Conservation (phyloP, 176 grass and related monocot genomes). For the Aegilops tauschii region DNA sequence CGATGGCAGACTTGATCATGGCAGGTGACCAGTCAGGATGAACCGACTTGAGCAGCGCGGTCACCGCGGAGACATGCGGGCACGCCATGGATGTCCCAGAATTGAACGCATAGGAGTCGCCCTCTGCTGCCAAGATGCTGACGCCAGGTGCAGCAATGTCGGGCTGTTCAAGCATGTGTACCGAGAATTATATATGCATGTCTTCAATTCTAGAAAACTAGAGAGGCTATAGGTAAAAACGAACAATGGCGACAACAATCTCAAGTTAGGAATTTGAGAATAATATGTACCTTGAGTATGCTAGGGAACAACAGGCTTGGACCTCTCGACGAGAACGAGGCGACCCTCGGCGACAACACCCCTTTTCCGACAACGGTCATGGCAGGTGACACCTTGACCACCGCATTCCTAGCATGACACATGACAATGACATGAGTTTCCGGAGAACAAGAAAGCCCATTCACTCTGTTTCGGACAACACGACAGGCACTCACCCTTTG, state of each 20-base stretch:
- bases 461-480: not conserved
- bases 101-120: not conserved
- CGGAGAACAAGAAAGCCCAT: not conserved
- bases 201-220: not conserved
- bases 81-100: not conserved
- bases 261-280: not conserved
- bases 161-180: not conserved
- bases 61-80: not conserved
- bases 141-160: constrained; percentile 32
- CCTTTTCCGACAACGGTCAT: not conserved
- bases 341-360: not conserved
- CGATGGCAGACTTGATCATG: no score
- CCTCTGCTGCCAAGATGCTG: not conserved
- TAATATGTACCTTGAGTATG: not conserved
- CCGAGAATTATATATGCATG: not conserved
- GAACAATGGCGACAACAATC: not conserved
- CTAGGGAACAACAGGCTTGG: not conserved
- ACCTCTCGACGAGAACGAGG: not conserved
- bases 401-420: not conserved
- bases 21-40: no score
- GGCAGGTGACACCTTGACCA: not conserved
- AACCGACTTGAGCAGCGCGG: no score
- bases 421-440: not conserved
- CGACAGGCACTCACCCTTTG: not conserved
- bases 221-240: not conserved